Evolutionary conservation across 169 alveolate genomes (phyloP).

Genomic region (Cyclospora cayetanensis): DNA sequence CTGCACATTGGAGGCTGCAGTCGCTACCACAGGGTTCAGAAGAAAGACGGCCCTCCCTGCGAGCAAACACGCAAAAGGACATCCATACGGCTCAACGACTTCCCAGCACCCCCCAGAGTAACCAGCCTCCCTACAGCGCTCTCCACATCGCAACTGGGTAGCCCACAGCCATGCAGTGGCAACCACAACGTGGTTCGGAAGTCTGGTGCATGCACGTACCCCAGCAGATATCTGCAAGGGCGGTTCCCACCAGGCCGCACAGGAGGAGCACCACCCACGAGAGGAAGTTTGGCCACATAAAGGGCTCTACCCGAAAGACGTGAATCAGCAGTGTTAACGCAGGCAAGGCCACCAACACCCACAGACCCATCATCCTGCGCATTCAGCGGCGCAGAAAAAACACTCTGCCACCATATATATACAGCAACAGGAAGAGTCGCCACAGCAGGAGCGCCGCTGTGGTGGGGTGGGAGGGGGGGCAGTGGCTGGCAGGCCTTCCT

Average conservation of each 20-base stretch:
- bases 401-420: background rate
- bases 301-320: constrained; percentile 9
- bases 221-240: background rate
- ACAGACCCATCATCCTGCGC: background rate
- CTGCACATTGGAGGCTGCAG: constrained; percentile 7
- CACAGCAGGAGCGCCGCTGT: background rate
- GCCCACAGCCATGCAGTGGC: no score
- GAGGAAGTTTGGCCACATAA: constrained; percentile 18
- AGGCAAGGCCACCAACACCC: constrained; percentile 25
- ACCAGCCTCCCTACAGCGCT: no score
- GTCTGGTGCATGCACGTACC: background rate
- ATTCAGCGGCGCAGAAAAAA: background rate
- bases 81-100: no score
- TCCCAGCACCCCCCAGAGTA: no score
- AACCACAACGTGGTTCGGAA: no score
- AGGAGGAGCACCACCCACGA: constrained; percentile 3
- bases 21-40: background rate
- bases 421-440: background rate
- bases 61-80: background rate
- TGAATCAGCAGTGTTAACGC: constrained; percentile 28
- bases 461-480: background rate
- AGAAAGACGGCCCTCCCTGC: background rate
- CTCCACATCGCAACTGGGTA: no score
- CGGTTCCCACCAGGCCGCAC: constrained; percentile 22
- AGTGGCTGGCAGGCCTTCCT: background rate